Base-by-base conservation (phyloP, 2,329 filamentous ascomycete genomes). In the Sporothrix brunneoviolacea region DNA sequence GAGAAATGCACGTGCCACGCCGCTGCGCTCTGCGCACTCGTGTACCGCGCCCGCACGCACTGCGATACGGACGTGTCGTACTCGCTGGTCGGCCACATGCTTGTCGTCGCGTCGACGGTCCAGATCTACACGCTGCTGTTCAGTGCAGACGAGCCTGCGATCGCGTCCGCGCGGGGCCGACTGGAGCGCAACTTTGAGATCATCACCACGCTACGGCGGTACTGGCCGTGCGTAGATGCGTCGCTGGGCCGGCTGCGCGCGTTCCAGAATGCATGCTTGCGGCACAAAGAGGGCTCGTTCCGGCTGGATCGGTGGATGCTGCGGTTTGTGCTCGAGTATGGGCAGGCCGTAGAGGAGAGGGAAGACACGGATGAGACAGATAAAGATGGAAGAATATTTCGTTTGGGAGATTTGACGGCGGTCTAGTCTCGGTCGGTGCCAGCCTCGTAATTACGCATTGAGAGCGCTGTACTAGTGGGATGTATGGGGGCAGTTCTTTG, bases 111-210 rank as follows among this genome's bases (percentile, higher is more conserved):
- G 24, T 43, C 40, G n/a, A 43, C 40, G n/a, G 27, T 43, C n/a
- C 40, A 43, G 24, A 30, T 43, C 28, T 43, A 43, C 28, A 43
- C 40, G 40, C 40, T 43, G 27, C 24, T 43, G 13, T 43, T 43
- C 28, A 32, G 40, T 16, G 28, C 40, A 4, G 40, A 43, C 24
- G 40, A 43, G 24, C 24, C n/a, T 13, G 40, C 24, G 10, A 43
- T 43, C 13, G 40, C 40, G 8, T 15, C 28, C 24, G 40, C 40
- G 18, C 24, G 28, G 10, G n/a, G 19, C 24, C 40, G 40, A 10
- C 40, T 43, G 24, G 40, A 43, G 28, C 24, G 24, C 24, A 43
- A 43, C n/a, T 43, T 43, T 43, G 24, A 43, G 18, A 43, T 43
- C 18, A 43, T 43, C n/a, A 43, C 27, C 40, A 32, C 8, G 6